phyloP scores from a whole-genome alignment of 108 stramenopile genomes.

The Skeletonema costatum region DNA sequence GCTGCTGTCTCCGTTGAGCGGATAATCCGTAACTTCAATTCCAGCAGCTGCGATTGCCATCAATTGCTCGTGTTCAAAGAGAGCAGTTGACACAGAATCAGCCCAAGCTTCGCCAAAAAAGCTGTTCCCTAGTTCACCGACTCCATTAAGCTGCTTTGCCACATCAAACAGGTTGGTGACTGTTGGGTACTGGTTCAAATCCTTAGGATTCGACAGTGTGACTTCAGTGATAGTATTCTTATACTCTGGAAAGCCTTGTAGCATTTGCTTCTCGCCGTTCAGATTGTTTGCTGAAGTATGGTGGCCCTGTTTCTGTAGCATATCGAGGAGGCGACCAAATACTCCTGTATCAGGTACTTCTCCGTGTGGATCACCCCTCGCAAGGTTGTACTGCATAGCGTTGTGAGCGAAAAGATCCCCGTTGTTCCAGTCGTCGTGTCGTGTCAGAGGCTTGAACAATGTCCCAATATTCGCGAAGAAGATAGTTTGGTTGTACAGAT shows the following conservation, averaged over 20 bases:
- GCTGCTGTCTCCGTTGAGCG: not conserved
- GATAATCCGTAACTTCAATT: constrained; percentile 6
- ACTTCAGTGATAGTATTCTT: not conserved
- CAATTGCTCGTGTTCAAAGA: constrained; percentile 15
- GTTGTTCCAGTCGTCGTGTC: constrained; percentile 8
- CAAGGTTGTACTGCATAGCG: constrained; percentile 25
- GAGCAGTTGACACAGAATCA: constrained; percentile 15
- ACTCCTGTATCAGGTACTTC: constrained; percentile 29
- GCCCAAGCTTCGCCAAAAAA: constrained; percentile 25
- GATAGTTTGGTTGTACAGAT: constrained; percentile 21
- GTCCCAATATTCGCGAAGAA: constrained; percentile 45
- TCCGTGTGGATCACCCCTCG: constrained; percentile 29
- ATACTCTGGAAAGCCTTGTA: constrained; percentile 11
- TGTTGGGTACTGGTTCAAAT: constrained; percentile 18
- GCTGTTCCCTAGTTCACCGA: constrained; percentile 20
- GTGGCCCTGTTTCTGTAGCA: constrained; percentile 15
- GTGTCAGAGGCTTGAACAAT: constrained; percentile 21
- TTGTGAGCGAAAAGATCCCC: constrained; percentile 42
- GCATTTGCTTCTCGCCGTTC: constrained; percentile 16
- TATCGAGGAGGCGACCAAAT: constrained; percentile 39
- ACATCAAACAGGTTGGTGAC: constrained; percentile 20
- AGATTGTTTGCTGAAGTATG: constrained; percentile 29
- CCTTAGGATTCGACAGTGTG: not conserved
- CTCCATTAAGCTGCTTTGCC: constrained; percentile 28
- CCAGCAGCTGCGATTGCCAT: constrained; percentile 19